phyloP scores from a whole-genome alignment of 352 stramenopile species.

The Lagenidium giganteum region DNA sequence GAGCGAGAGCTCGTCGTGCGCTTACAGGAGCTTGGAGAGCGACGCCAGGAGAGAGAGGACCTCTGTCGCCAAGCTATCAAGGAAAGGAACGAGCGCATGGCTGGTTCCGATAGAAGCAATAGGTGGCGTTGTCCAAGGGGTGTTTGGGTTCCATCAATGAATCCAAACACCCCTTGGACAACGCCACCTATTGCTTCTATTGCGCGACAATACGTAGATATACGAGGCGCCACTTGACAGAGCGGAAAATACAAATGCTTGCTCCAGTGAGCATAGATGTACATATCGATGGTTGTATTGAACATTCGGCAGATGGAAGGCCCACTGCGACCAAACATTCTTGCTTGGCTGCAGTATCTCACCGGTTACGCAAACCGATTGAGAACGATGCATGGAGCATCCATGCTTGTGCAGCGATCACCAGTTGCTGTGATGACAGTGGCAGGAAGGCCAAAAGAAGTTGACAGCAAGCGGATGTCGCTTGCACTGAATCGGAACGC shows the following conservation, averaged over 20 bases:
- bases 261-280: slow-evolving; percentile 7
- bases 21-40: no score
- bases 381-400: slow-evolving; percentile 12
- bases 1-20: no score
- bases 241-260: slow-evolving; percentile 5
- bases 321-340: slow-evolving; percentile 8
- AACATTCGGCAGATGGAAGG: slow-evolving; percentile 7
- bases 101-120: no score
- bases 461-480: no score
- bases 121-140: no score
- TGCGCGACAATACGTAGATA: neutral
- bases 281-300: slow-evolving; percentile 1
- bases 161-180: slow-evolving; percentile 4
- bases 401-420: no score
- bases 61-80: no score
- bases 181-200: neutral
- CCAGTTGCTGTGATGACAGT: no score
- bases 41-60: no score
- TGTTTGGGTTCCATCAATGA: slow-evolving; percentile 13
- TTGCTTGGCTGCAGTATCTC: slow-evolving; percentile 2
- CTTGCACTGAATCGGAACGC: no score
- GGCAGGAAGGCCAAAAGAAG: no score
- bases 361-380: slow-evolving; percentile 1
- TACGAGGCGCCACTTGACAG: neutral
- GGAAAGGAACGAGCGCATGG: no score